phyloP scores from a whole-genome alignment of 2,329 filamentous ascomycete genomes.

The Bertia moriformis region DNA sequence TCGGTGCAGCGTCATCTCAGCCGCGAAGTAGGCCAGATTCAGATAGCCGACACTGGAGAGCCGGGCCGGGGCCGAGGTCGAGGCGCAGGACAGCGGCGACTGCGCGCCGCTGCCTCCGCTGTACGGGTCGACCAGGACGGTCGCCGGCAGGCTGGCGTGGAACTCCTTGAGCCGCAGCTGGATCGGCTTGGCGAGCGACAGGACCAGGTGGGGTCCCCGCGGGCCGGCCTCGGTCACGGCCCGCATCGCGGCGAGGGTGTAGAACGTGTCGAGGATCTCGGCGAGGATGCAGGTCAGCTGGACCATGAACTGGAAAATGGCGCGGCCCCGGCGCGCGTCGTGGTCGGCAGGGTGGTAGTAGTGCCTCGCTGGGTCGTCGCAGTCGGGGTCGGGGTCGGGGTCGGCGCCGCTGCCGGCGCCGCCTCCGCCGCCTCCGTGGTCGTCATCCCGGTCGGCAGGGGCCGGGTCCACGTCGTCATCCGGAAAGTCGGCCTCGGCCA shows the following conservation, averaged over 20 bases:
- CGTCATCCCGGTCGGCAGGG: too few species aligned
- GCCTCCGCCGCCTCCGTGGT: too few species aligned
- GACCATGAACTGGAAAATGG: not conserved
- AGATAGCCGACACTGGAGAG: not conserved
- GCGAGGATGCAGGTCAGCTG: not conserved
- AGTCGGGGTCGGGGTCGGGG: not conserved
- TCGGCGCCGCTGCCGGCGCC: not conserved
- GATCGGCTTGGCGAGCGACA: not conserved
- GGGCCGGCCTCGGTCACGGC: not conserved
- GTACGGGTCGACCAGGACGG: not conserved
- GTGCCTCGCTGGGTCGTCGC: too few species aligned
- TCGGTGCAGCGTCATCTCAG: not conserved
- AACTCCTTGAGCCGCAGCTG: not conserved
- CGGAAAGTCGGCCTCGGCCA: constrained; percentile 31
- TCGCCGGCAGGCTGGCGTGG: not conserved
- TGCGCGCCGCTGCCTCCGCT: too few species aligned
- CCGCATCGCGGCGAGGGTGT: not conserved
- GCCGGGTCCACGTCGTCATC: constrained; percentile 26
- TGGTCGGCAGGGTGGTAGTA: too few species aligned
- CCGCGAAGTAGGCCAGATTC: not conserved
- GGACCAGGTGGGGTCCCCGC: not conserved
- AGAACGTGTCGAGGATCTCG: not conserved
- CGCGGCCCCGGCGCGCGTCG: too few species aligned
- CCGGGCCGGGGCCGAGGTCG: too few species aligned
- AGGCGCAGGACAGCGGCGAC: too few species aligned